A percentile compares a stretch with the other conserved stretches of the same genome.
Evolutionary conservation across 2,329 filamentous ascomycete genomes (phyloP).

Genomic region (Celoporthe dispersa): DNA sequence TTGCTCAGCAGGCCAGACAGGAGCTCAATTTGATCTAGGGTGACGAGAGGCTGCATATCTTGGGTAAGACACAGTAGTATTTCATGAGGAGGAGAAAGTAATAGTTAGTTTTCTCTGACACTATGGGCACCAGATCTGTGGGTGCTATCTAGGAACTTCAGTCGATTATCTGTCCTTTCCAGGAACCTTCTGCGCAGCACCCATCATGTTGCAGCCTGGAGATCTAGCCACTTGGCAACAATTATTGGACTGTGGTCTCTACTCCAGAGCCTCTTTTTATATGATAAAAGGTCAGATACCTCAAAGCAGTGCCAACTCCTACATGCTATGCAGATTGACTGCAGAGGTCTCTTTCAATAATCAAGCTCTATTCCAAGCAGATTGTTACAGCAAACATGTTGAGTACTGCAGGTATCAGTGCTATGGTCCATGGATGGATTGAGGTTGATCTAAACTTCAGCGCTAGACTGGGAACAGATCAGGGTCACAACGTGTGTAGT

Average conservation of each 20-base stretch:
- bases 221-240: background rate
- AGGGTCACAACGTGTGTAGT: conserved; percentile 21
- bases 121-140: no score
- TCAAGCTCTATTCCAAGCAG: background rate
- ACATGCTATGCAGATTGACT: background rate
- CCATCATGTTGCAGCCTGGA: background rate
- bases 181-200: background rate
- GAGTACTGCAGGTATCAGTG: background rate
- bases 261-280: background rate
- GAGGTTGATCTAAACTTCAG: conserved; percentile 18
- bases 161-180: background rate
- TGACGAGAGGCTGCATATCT: background rate
- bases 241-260: background rate
- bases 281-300: background rate
- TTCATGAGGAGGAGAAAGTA: background rate
- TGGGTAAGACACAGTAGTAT: background rate
- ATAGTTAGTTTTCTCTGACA: background rate
- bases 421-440: background rate
- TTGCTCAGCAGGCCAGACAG: no score
- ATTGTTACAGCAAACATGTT: background rate
- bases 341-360: background rate
- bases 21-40: no score
- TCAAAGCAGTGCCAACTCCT: background rate
- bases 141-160: background rate
- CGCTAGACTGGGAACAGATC: conserved; percentile 18